Evolutionary conservation across 2,329 filamentous ascomycete genomes (phyloP), one percentile per base, ranked within the genome.

Genomic region (Talaromyces marneffei): DNA sequence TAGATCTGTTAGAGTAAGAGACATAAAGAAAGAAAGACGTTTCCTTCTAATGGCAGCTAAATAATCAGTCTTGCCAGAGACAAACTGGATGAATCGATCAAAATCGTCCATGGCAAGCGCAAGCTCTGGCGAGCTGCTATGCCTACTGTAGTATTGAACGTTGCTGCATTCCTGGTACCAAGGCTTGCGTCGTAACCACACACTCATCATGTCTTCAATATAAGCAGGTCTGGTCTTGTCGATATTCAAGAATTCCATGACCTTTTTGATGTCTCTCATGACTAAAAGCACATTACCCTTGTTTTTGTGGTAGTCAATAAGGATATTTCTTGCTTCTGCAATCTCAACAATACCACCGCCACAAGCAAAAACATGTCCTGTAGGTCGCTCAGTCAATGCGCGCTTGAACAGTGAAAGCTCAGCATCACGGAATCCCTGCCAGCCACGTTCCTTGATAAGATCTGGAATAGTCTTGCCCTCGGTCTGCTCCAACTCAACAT

Each of bases 151-250:
- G 78, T 96, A 97, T 68, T 95, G 87, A 68, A 91, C 88, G 72
- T 96, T 99, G 79, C 92, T 97, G 80, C 94, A 97, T 73, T 93
- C 86, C 61, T 90, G 83, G 75, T 91, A 97, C 87, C 91, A 96
- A 2, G 88, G 89, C 74, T 92, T 94, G 39, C 94, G 87, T 58
- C 93, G 88, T 61, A 91, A 79, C 82, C 96, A 99, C 2, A 99
- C 93, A 9, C 86, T 87, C 78, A 91, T 88, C 79, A 97, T 96
- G 69, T 97, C 89, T 67, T 94, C 92, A 4, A 92, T 87, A 71
- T 96, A 97, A 8, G 93, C 93, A 27, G 94, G 94, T 6, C 94
- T 85, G 23, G 89, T 91, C 78, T 95, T 92, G 78, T 99, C 94
- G 50, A 88, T 85, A 69, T 90, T 86, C 35, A 99, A 82, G 76